These are phyloP conservation scores for Bonnemaisonia californica DNA, from an alignment of 31 red algal genomes.

Conservation along the genomic window DNA sequence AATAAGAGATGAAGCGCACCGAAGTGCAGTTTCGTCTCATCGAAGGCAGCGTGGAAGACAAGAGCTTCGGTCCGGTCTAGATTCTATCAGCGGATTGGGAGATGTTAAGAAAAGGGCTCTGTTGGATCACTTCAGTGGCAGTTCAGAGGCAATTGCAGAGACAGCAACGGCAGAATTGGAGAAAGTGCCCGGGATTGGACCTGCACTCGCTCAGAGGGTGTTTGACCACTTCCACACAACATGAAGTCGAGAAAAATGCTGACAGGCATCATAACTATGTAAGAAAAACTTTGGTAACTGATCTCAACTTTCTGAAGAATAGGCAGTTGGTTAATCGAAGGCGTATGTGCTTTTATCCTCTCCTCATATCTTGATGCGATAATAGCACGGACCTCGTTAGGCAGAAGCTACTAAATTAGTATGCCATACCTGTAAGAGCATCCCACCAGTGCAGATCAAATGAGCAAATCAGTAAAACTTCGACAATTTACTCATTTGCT, in stretches of 20 bases:
- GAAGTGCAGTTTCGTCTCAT: constrained; percentile 57
- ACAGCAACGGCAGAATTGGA: constrained; percentile 34
- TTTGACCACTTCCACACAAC: constrained; percentile 37
- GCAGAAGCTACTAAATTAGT: too few species aligned
- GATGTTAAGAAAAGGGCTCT: constrained; percentile 27
- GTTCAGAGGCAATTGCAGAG: constrained; percentile 50
- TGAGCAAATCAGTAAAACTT: too few species aligned
- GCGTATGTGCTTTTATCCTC: too few species aligned
- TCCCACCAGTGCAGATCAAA: too few species aligned
- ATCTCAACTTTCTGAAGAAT: not conserved
- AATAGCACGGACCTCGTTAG: too few species aligned
- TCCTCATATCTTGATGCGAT: too few species aligned
- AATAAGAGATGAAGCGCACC: constrained; percentile 83
- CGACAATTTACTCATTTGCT: too few species aligned
- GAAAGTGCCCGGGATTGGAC: constrained; percentile 44
- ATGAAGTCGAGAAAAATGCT: not conserved
- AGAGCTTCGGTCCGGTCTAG: constrained; percentile 43
- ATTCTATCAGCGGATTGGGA: constrained; percentile 57
- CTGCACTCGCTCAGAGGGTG: constrained; percentile 45
- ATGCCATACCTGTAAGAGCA: too few species aligned
- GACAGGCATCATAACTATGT: not conserved
- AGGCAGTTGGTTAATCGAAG: too few species aligned
- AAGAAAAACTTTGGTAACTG: not conserved
- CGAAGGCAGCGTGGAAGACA: constrained; percentile 48
- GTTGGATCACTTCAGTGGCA: constrained; percentile 59